Evolutionary conservation across 2,329 filamentous ascomycete species (phyloP).

Genomic region (Venturia pyrina): DNA sequence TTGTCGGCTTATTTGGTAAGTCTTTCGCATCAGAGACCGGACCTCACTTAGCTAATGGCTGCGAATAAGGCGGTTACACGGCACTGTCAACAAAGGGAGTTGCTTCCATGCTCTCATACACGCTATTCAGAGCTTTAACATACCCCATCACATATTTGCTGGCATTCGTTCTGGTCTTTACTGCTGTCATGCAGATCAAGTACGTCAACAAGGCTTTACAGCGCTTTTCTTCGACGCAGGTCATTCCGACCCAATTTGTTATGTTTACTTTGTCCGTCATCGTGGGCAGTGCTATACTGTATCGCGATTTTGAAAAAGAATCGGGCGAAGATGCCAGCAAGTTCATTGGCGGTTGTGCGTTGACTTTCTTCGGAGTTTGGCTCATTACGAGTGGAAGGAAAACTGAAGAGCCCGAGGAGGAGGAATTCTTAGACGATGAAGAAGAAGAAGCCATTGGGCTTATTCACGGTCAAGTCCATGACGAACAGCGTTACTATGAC

Average conservation of each 20-base stretch:
- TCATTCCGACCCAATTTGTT: conserved; percentile 96
- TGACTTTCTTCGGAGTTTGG: conserved; percentile 96
- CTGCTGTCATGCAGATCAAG: conserved; percentile 92
- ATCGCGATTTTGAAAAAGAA: conserved; percentile 86
- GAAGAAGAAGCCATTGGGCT: conserved; percentile 35
- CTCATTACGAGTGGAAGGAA: conserved; percentile 81
- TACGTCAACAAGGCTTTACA: conserved; percentile 89
- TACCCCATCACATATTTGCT: conserved; percentile 88
- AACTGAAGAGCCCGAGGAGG: conserved; percentile 49
- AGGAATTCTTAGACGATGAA: conserved; percentile 29
- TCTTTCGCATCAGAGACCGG: conserved; percentile 13
- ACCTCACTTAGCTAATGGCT: background rate
- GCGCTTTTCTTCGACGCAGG: conserved; percentile 91
- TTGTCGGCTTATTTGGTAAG: conserved; percentile 85
- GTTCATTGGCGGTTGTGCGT: conserved; percentile 78
- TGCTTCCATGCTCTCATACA: conserved; percentile 87
- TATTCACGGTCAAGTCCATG: conserved; percentile 28
- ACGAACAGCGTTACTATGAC: conserved; percentile 16
- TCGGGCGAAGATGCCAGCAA: conserved; percentile 63
- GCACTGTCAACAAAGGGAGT: conserved; percentile 93
- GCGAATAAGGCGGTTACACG: conserved; percentile 72
- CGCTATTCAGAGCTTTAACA: conserved; percentile 76
- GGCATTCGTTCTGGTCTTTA: conserved; percentile 66
- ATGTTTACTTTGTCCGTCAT: conserved; percentile 95
- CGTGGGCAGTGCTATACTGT: conserved; percentile 82